A percentile compares a stretch with the other conserved stretches of the same genome.
Evolutionary conservation across 371 early-diverging fungal species (phyloP).

Genomic region (Actinomortierella wolfii): DNA sequence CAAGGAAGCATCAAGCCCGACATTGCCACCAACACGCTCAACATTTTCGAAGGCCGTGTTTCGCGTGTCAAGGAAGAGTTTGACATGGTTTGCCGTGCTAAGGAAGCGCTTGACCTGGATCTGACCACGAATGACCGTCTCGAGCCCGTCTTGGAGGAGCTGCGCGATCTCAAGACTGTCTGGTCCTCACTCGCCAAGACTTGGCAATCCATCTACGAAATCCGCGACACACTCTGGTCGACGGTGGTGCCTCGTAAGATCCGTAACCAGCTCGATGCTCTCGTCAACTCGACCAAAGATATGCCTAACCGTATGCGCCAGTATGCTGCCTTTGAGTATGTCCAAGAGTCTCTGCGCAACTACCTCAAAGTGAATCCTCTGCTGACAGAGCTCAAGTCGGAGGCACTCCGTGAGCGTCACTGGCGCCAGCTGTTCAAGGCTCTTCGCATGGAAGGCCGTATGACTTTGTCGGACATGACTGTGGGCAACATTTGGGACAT

Average conservation of each 20-base stretch:
- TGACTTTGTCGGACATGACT: conserved; percentile 83
- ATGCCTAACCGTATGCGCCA: conserved; percentile 95
- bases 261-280: conserved; percentile 84
- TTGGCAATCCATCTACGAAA: conserved; percentile 84
- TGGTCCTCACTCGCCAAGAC: conserved; percentile 88
- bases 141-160: conserved; percentile 90
- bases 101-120: conserved; percentile 91
- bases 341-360: conserved; percentile 82
- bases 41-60: conserved; percentile 87
- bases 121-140: conserved; percentile 72
- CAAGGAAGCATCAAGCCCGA: conserved; percentile 93
- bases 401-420: conserved; percentile 96
- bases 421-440: conserved; percentile 93
- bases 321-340: conserved; percentile 96
- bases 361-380: conserved; percentile 84
- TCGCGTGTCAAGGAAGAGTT: conserved; percentile 86
- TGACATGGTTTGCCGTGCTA: conserved; percentile 90
- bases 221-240: conserved; percentile 90
- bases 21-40: conserved; percentile 82
- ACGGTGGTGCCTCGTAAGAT: conserved; percentile 90
- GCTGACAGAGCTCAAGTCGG: conserved; percentile 92
- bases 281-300: conserved; percentile 82
- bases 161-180: conserved; percentile 91
- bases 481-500: conserved; percentile 96
- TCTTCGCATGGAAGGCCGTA: conserved; percentile 73